Evolutionary conservation across 78 protist species (phyloP).

Genomic region (Cavenderia fasciculata): DNA sequence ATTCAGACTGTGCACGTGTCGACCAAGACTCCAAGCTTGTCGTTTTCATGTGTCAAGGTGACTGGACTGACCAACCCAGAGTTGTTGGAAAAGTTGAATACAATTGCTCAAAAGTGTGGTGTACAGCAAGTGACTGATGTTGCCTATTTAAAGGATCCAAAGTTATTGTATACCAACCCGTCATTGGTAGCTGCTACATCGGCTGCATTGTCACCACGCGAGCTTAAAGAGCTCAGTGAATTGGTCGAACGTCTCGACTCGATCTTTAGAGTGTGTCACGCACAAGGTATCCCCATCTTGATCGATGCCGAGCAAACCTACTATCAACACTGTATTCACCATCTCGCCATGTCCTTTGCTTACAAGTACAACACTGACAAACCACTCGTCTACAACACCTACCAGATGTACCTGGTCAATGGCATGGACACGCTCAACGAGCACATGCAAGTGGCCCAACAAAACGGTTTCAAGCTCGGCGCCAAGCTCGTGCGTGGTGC

Average conservation of each 20-base stretch:
- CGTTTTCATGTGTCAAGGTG: conserved; percentile 53
- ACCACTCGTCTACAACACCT: conserved; percentile 76
- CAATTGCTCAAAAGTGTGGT: background rate
- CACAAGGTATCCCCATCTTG: conserved; percentile 31
- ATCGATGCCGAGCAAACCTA: conserved; percentile 80
- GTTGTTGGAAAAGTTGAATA: conserved; percentile 31
- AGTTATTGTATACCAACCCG: too few species aligned
- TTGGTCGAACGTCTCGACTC: conserved; percentile 37
- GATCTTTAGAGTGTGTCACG: conserved; percentile 27
- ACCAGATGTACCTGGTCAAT: conserved; percentile 62
- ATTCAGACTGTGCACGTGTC: conserved; percentile 20
- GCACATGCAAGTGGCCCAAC: conserved; percentile 13
- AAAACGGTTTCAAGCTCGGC: conserved; percentile 37
- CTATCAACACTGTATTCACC: conserved; percentile 78
- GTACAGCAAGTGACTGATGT: too few species aligned
- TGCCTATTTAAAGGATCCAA: too few species aligned
- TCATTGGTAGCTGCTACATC: too few species aligned
- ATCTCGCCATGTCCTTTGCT: conserved; percentile 49
- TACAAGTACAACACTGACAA: conserved; percentile 36
- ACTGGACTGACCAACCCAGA: conserved; percentile 28
- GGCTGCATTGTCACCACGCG: background rate
- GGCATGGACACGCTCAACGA: conserved; percentile 31
- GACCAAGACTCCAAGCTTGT: conserved; percentile 2
- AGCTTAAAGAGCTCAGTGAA: background rate
- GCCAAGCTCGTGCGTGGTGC: conserved; percentile 80